These are phyloP conservation scores for Fraxinus dipetala DNA, from an alignment of 305 asterid species.

Conservation along the genomic window DNA sequence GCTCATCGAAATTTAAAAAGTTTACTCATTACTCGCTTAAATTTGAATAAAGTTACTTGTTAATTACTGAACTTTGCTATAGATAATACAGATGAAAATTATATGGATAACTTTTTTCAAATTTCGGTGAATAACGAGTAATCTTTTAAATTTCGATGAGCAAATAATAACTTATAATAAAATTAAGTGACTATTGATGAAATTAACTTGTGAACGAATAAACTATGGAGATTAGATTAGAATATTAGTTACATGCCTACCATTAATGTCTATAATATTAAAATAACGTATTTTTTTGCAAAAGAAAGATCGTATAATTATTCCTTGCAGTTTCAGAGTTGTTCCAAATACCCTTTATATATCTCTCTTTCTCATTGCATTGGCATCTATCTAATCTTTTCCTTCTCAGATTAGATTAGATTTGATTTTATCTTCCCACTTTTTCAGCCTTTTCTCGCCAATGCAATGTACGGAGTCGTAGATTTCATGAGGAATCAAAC, in stretches of 20 bases:
- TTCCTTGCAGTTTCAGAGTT: neutral
- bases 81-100: neutral
- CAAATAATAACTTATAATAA: too few species aligned
- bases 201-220: neutral
- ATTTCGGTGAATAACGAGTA: too few species aligned
- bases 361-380: neutral
- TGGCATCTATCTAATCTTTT: neutral
- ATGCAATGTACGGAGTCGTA: neutral
- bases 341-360: neutral
- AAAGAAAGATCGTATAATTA: neutral
- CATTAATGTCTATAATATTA: neutral
- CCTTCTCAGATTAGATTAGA: neutral
- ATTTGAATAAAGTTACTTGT: too few species aligned
- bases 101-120: neutral
- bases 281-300: neutral
- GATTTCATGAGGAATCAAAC: neutral
- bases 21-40: too few species aligned
- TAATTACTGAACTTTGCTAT: too few species aligned
- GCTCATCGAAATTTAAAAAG: neutral
- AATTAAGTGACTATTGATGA: neutral
- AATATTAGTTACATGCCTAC: neutral
- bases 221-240: neutral
- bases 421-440: neutral
- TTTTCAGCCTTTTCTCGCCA: neutral
- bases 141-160: too few species aligned